These are phyloP conservation scores for Malassezia vespertilionis DNA, from an alignment of 1,284 basidiomycete genomes.

Conservation along the genomic window DNA sequence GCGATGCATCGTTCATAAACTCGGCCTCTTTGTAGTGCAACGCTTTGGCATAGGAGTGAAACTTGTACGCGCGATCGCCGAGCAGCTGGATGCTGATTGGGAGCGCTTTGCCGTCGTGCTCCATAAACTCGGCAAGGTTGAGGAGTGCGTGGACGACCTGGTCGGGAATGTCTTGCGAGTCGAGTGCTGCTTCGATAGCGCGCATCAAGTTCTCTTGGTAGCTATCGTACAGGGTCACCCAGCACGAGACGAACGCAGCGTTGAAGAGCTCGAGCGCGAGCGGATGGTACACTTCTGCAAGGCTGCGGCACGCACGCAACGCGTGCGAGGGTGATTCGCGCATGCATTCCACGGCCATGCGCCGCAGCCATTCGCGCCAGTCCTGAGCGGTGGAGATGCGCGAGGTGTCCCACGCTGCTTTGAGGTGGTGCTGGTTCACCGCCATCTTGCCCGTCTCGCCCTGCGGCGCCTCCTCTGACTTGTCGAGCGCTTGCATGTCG, in stretches of 20 bases:
- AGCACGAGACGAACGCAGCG: conserved; percentile 94
- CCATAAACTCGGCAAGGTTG: conserved; percentile 98
- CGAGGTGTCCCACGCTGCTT: conserved; percentile 90
- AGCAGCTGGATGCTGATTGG: conserved; percentile 87
- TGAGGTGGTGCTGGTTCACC: conserved; percentile 94
- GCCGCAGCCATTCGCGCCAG: conserved; percentile 92
- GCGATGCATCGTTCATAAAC: conserved; percentile 78
- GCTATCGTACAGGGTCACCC: conserved; percentile 81
- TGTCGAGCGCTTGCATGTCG: conserved; percentile 29
- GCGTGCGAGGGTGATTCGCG: conserved; percentile 96
- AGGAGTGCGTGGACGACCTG: conserved; percentile 89
- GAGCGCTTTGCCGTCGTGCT: conserved; percentile 92
- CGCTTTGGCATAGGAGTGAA: conserved; percentile 93
- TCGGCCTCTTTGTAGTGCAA: conserved; percentile 98
- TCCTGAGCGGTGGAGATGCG: conserved; percentile 67
- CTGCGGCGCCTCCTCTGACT: conserved; percentile 48
- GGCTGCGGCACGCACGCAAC: conserved; percentile 81
- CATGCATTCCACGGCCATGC: conserved; percentile 89
- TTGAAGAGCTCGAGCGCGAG: conserved; percentile 93
- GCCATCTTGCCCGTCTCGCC: conserved; percentile 64
- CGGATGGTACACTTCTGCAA: conserved; percentile 83
- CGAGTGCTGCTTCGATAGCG: conserved; percentile 79
- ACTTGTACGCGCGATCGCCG: conserved; percentile 81
- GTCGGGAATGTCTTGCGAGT: conserved; percentile 65
- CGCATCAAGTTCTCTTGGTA: conserved; percentile 58